Base-by-base conservation (phyloP, 2,329 filamentous ascomycete species). In the Gyromitra esculenta region DNA sequence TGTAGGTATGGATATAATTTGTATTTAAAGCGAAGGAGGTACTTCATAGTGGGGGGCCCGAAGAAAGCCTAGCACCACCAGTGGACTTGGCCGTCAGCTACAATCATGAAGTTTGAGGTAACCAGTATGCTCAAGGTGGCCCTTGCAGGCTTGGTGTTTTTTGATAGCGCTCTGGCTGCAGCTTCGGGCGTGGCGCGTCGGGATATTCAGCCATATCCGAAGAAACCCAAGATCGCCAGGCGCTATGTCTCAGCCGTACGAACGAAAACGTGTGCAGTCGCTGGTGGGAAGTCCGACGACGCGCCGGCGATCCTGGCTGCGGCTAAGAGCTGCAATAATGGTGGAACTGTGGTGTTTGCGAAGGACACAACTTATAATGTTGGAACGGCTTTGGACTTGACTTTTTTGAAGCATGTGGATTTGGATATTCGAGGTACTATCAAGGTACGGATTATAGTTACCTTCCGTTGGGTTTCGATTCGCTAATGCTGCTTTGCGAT, bases 341-440 rank as follows among this genome's bases (percentile, higher is more conserved):
- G 89, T 9, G 90, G 90, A 6, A 88, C 87, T 11, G 87, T 91
- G 4, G 84, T 91, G 1, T 88, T 91, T 60, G 84, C 86, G 1
- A 83, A 84, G 18, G 86, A 87, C 39, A 84, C 85, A 73, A 85
- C 84, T 2, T 92, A 91, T 81, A 88, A 85, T 1, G 87, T 92
- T 76, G 89, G 87, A 13, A 91, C 88, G 0, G 88, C 90, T 0
- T 81, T 92, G 43, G 88, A 92, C 79, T 82, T 92, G 79, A 91
- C 88, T 0, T 91, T 90, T 81, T 83, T 92, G 18, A 85, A 88
- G 56, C 84, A 88, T 78, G 85, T 92, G 39, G 90, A 92, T 81
- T 83, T 91, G 3, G 87, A 88, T 84, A 84, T 84, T n/a, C 77
- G 73, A 15, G 79, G 79, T 21, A 79, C 72, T 9, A 65, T 80